Base-by-base conservation (phyloP, 2,329 filamentous ascomycete genomes). In the Pseudogymnoascus sp. region DNA sequence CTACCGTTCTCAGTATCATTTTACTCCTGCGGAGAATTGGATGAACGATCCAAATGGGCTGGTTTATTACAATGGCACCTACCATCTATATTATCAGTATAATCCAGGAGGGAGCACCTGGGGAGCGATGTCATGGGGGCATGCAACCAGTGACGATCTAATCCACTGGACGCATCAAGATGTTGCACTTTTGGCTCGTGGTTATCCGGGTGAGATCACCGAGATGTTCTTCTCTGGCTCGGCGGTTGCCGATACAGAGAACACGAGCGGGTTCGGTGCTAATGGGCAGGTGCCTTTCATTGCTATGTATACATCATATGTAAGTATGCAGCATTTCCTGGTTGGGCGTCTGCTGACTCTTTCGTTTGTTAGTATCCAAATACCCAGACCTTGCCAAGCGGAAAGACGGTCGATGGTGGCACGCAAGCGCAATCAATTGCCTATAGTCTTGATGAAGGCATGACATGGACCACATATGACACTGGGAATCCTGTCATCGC, bases 1-100 rank as follows among this genome's bases (percentile, higher is more conserved):
- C 21, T 47, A 47, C n/a, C 42, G 42, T n/a, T 21, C 42, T 26
- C 42, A 47, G 42, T 74, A 83, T 10, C 83, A 85, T 69, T 85
- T 79, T 70, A 79, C 80, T 4, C 80, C 81, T 1, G 82, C 82
- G 0, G 67, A 77, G 36, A 74, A 78, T 66, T 82, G 80, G 68
- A 79, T 81, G 76, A 86, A 86, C 65, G 85, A 87, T 66, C 84
- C 85, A 1, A 87, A 87, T 72, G 85, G 85, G 68, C 84, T 86
- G 19, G 3, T 44, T 13, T 44, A 44, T 63, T 75, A 72, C 2
- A 76, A 82, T 53, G 82, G 82, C 5, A 76, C 78, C 0, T 88
- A 83, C 72, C 84, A 88, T 68, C 68, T 87, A 0, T 87, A 87
- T 73, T 88, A 87, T 69, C 85, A 88, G 70, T 84, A 79, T 80